Evolutionary conservation across 306 rosid species (phyloP), one percentile per base, ranked within the genome.

Genomic region (Vicia villosa): DNA sequence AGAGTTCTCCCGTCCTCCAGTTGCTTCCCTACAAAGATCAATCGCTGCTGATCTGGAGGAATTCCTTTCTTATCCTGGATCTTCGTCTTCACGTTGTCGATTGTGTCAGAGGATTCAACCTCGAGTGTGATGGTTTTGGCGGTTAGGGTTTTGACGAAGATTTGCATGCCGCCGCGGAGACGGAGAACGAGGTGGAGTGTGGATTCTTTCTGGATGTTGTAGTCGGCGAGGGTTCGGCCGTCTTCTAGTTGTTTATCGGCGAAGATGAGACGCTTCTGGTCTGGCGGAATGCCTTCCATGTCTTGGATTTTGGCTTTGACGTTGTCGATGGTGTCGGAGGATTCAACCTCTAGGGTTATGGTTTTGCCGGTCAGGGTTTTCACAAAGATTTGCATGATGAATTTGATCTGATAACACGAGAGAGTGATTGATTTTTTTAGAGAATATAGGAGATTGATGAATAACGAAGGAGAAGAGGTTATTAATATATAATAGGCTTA

Each of bases 1-100:
- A 85, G 81, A 2, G 86, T 85, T 0, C 69, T 34, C 8, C 69
- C 69, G n/a, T 63, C 69, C 6, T 63, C 69, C 1, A 63, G 10
- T 6, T 63, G 69, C 8, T 63, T 63, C 1, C 63, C 63, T 0
- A 42, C 63, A 30, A 57, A 57, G 20, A 57, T 57, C 15, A 57
- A 14, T 1, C 63, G 41, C 6, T 57, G 63, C 1, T 57, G 63
- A 15, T 57, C 63, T 6, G 63, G 63, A 7, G 42, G 63, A 57
- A 57, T 57, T 3, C 63, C 63, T 8, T 57, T 42, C 4, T 57
- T 57, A 4, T 57, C 63, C 1, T 57, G 63, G 15, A 57, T 57
- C 63, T 57, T 57, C 3, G 63, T 21, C 3, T 57, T 57, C 38
- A 57, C 42, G 32, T 57, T 57, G 7, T 57, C 61, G 4, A 55